Percentiles rank a stretch among this genome's conserved stretches.
Conservation (phyloP, 2,329 filamentous ascomycete genomes). For the Didymella keratinophila region DNA sequence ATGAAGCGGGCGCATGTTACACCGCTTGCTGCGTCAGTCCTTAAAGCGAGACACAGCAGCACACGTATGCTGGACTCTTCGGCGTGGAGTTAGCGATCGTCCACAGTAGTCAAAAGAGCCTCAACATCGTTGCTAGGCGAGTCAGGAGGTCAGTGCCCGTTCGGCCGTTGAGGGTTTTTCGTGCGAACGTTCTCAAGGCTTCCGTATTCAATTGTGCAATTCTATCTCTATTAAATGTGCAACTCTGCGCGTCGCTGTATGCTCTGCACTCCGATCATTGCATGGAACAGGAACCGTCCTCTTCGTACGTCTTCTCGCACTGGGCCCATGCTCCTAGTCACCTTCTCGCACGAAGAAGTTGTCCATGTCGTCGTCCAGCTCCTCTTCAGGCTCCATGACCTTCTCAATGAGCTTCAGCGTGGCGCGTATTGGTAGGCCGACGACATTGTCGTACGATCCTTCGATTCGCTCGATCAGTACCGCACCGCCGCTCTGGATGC, state of each 20-base stretch:
- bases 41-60: neutral
- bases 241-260: slow-evolving; percentile 7
- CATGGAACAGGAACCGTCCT: neutral
- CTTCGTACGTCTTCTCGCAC: neutral
- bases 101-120: slow-evolving; percentile 1
- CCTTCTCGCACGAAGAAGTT: slow-evolving; percentile 49
- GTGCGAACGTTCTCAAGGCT: slow-evolving; percentile 19
- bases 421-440: slow-evolving; percentile 83
- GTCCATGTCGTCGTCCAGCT: slow-evolving; percentile 57
- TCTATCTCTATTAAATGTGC: slow-evolving; percentile 8
- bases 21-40: neutral
- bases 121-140: slow-evolving; percentile 5
- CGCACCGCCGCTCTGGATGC: slow-evolving; percentile 86
- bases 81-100: neutral
- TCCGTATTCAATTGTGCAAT: slow-evolving; percentile 15
- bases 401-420: slow-evolving; percentile 85
- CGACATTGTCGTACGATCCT: slow-evolving; percentile 90
- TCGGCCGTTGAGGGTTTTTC: slow-evolving; percentile 3
- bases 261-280: neutral
- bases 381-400: slow-evolving; percentile 75
- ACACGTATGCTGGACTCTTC: neutral
- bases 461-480: slow-evolving; percentile 89
- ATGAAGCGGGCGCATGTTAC: neutral
- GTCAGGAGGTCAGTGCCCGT: slow-evolving; percentile 8
- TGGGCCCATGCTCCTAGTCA: slow-evolving; percentile 7